phyloP scores from a whole-genome alignment of 192 early-diverging fungal genomes.

The Helicostylum pulchrum region DNA sequence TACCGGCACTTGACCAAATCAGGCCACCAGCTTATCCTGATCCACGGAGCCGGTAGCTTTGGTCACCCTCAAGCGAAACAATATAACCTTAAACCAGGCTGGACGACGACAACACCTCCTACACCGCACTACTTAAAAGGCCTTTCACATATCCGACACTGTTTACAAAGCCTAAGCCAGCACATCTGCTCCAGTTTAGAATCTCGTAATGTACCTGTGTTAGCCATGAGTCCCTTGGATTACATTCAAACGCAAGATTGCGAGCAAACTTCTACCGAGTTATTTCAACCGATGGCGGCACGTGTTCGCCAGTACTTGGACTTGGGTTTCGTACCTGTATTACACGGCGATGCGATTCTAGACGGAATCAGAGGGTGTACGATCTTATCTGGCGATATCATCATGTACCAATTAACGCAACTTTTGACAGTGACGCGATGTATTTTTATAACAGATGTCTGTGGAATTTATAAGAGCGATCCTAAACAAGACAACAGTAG shows the following conservation, averaged over 20 bases:
- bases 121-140: not conserved
- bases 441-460: conserved; percentile 37
- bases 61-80: conserved; percentile 39
- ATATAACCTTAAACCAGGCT: conserved; percentile 27
- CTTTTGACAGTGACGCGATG: conserved; percentile 19
- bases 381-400: conserved; percentile 35
- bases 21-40: conserved; percentile 20
- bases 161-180: conserved; percentile 19
- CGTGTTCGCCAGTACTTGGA: conserved; percentile 14
- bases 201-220: conserved; percentile 17
- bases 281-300: not conserved
- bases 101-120: no score
- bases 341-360: conserved; percentile 36
- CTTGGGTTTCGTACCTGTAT: conserved; percentile 29
- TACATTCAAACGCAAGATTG: conserved; percentile 23
- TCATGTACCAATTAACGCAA: conserved; percentile 26
- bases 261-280: not conserved
- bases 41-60: conserved; percentile 41
- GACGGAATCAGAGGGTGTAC: conserved; percentile 28
- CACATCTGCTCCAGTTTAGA: conserved; percentile 6
- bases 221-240: conserved; percentile 28
- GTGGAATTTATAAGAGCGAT: conserved; percentile 31
- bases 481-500: conserved; percentile 23
- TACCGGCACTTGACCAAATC: not conserved
- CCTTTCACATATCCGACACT: conserved; percentile 8